Base-by-base conservation (phyloP, 108 stramenopile species). In the Nannochloropsis oceanica region DNA sequence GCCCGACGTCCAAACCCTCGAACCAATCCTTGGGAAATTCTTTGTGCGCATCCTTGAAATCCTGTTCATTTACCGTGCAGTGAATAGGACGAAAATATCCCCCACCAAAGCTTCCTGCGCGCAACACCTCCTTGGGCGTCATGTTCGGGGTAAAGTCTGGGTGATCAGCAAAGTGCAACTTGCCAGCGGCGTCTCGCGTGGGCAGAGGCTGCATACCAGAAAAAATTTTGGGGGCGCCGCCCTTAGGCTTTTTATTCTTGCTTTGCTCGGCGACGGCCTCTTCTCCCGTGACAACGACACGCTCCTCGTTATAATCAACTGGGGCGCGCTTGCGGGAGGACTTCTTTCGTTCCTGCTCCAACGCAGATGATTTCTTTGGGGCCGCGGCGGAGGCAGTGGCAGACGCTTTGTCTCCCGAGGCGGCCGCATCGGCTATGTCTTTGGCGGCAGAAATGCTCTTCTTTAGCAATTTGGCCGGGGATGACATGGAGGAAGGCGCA, bases 41-140 rank as follows among this genome's bases (percentile, higher is more conserved):
- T 43, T 79, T 84, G 8, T 84, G 83, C 13, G 20, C 44, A 9
- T 84, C 44, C 44, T 22, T 44, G 25, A 44, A 26, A 8, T 44
- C 80, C 26, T 81, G 25, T 8, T 26, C 80, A 13, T 25, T 82
- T 13, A 86, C 85, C 20, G 94, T 92, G 12, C 93, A 94, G 3
- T 84, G 50, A 44, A 97, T 96, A n/a, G 95, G 89, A 11, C 97
- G 94, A 89, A 94, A 99, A 88, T 99, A 99, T 3, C 95, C 95
- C 8, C 98, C 98, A 8, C 98, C 98, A 87, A 99, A 99, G 1
- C 93, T 89, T 24, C 98, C 98, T 26, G 92, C 89, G 20, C 94
- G 93, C 24, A 99, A 83, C 11, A 99, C 91, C 87, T 99, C 96
- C 79, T 94, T 94, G 0, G 98, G 98, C 0, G 96, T 93, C 8